Base-by-base conservation (phyloP, 805 yeast genomes). In the Sugiyamaella floridensis region DNA sequence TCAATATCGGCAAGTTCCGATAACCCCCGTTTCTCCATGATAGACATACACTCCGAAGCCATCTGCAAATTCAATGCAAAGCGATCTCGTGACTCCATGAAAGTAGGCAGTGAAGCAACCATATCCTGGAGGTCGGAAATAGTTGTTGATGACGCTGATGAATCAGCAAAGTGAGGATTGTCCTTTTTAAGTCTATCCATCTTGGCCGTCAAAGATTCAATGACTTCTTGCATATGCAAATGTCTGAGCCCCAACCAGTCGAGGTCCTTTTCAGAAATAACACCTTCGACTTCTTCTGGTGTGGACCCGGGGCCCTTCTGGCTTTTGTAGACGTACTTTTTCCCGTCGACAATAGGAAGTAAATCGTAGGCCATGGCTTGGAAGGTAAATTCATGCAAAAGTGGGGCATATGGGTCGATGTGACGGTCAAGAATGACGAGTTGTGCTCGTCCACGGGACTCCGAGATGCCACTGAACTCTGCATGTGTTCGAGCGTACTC, bases 321-420 rank as follows among this genome's bases (percentile, higher is more conserved):
- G 19, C 79, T 76, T 45, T 71, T 64, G 62, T 83, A 86, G 32
- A 64, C 71, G 64, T 79, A 84, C n/a, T 64, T 63, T 58, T 76
- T 71, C 50, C 72, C 67, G 67, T 69, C 71, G 60, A 64, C 58
- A 44, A 76, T 71, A n/a, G 69, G 63, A 40, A 72, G 78, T 29
- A 85, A 69, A 67, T 92, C 99, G 71, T 85, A 84, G 16, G 90
- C 85, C 86, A 90, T 83, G 4, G 97, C 90, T 69, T 92, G 95
- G 68, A 90, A 93, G 20, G 85, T 80, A 68, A 90, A 88, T 65
- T 89, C 96, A 67, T 93, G 98, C 51, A 90, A 69, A 46, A 93
- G 66, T 0, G 97, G 96, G 6, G 93, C 86, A 61, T 80, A 79
- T 47, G 85, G 72, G 66, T 95, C 99, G 65, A 89, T 65, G 1